Percentiles rank a stretch among this genome's conserved stretches.
These are phyloP conservation scores for Omphalotus guepiniiformis DNA, from an alignment of 768 basidiomycete genomes.

Conservation along the genomic window DNA sequence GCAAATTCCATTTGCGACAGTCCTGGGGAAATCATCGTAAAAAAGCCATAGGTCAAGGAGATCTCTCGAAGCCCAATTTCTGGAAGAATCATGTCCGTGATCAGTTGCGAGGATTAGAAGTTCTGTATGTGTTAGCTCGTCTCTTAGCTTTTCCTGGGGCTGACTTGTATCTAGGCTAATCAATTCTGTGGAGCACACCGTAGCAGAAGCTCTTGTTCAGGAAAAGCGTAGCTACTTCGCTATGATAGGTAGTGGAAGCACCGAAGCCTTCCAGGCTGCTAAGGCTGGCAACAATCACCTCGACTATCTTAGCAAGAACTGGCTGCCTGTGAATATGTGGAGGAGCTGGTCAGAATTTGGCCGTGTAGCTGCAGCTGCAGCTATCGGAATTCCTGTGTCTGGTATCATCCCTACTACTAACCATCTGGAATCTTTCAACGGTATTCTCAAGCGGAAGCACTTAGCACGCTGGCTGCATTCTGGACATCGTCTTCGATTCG, in stretches of 20 bases:
- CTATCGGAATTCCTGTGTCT: constrained; percentile 14
- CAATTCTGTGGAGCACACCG: neutral
- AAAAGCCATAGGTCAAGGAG: constrained; percentile 5
- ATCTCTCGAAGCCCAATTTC: neutral
- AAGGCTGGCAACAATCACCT: constrained; percentile 16
- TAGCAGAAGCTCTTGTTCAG: neutral
- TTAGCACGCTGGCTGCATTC: constrained; percentile 21
- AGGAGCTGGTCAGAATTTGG: constrained; percentile 27
- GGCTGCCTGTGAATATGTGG: constrained; percentile 27
- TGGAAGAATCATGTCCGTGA: neutral
- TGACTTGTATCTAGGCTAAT: neutral
- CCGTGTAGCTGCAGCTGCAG: constrained; percentile 19
- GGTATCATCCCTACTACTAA: constrained; percentile 36
- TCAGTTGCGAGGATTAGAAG: neutral
- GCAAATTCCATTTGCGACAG: constrained; percentile 34
- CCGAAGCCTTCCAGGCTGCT: neutral
- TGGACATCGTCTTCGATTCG: constrained; percentile 22
- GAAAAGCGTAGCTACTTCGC: neutral
- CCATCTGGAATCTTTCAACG: constrained; percentile 37
- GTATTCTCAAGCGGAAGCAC: constrained; percentile 25
- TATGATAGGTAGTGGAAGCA: too few relatives aligned
- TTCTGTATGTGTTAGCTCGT: constrained; percentile 23
- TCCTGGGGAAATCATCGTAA: constrained; percentile 29
- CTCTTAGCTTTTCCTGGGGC: too few relatives aligned
- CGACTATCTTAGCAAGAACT: constrained; percentile 18